Evolutionary conservation across 2,329 filamentous ascomycete species (phyloP), one percentile per base, ranked within the genome.

Genomic region (Achaetomium macrosporum): DNA sequence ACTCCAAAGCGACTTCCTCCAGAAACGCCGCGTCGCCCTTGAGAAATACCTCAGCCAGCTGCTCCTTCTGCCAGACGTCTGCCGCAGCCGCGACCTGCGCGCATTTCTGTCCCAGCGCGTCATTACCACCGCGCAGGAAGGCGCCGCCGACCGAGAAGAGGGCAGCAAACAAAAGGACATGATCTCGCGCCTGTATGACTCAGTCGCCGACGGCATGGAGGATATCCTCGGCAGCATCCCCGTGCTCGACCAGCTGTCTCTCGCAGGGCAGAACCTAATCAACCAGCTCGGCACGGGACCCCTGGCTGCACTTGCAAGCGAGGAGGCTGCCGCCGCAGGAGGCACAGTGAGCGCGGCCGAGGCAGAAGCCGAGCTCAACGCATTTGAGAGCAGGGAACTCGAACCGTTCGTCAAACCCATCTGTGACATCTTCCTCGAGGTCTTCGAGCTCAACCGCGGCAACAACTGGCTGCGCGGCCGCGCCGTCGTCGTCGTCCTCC

Each of bases 351-450:
- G 71, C 8, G 76, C 81, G 2, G 81, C 84, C 2, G 93, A 97
- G 72, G 93, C 91, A 0, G 91, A 97, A 70, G 92, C 92, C 0
- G 93, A 97, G 69, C 75, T 99, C 45, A 88, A 91, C 53, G 92
- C 92, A 0, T 97, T 95, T 64, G 92, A 97, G 69, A 85, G 88
- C 65, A 85, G 84, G 63, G 90, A 96, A 62, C 76, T 90, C 2
- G 90, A 95, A 65, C 93, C 93, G 1, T 97, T 99, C 64, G 93
- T 99, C 63, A 99, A 96, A 67, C 95, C 93, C 4, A 96, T 99
- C 57, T 96, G 91, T 69, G 93, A 99, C 68, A 85, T 99, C 55
- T 99, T 99, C 71, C 80, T 99, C 15, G 93, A 99, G 67, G 82
- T 90, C 0, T 99, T 99, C 65, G 91, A 96, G 65, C 79, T 99